Evolutionary conservation across 2,329 filamentous ascomycete species (phyloP).

Genomic region (Penicillium capsulatum): DNA sequence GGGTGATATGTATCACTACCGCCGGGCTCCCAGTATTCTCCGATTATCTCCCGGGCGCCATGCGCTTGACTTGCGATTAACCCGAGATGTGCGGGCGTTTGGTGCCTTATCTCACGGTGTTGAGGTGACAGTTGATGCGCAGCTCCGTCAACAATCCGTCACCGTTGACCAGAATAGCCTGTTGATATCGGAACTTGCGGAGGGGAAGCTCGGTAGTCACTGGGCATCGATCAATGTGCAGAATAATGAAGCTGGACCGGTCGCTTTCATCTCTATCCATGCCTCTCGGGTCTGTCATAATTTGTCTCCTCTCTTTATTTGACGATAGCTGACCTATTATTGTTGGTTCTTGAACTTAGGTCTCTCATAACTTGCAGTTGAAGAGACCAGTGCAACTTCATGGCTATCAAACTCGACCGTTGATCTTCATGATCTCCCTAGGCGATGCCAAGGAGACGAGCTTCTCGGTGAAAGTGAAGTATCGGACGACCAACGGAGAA

Average conservation of each 20-base stretch:
- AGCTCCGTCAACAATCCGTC: conserved; percentile 26
- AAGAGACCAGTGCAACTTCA: conserved; percentile 22
- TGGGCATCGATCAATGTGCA: conserved; percentile 49
- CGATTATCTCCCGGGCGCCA: conserved; percentile 50
- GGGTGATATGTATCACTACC: conserved; percentile 54
- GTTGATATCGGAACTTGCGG: conserved; percentile 51
- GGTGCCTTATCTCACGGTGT: conserved; percentile 49
- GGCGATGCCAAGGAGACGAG: conserved; percentile 2
- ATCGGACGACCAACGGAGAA: conserved; percentile 5
- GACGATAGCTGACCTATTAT: too few relatives aligned
- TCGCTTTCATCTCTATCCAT: conserved; percentile 20
- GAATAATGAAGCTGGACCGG: conserved; percentile 37
- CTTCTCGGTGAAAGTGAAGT: conserved; percentile 19
- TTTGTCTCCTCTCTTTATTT: too few relatives aligned
- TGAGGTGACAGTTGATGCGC: conserved; percentile 38
- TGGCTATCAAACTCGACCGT: conserved; percentile 34
- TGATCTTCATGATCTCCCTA: conserved; percentile 28
- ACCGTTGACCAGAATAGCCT: conserved; percentile 33
- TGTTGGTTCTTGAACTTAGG: conserved; percentile 1
- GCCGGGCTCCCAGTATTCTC: conserved; percentile 49
- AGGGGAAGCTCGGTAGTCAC: conserved; percentile 45
- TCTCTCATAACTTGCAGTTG: conserved; percentile 5
- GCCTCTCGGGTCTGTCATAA: conserved; percentile 10
- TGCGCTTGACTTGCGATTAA: conserved; percentile 50
- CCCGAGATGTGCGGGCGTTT: conserved; percentile 55